phyloP scores from a whole-genome alignment of 495 filamentous ascomycete genomes.

The Aspergillus heteromorphus region DNA sequence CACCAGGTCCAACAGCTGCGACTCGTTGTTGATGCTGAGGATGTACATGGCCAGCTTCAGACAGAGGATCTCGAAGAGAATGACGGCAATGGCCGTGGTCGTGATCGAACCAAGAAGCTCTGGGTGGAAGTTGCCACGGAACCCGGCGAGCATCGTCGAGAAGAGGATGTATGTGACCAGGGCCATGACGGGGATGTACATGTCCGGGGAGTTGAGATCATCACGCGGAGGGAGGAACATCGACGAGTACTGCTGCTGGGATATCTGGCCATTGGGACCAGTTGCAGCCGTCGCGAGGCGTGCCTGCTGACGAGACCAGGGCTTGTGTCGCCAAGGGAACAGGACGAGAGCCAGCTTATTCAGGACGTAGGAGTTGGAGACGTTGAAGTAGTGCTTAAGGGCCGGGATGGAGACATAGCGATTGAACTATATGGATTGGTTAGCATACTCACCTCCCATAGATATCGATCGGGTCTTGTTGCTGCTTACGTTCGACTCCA shows the following conservation, averaged over 20 bases:
- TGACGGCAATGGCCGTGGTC: slow-evolving; percentile 72
- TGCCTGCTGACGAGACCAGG: slow-evolving; percentile 77
- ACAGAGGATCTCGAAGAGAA: slow-evolving; percentile 79
- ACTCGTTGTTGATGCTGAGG: slow-evolving; percentile 81
- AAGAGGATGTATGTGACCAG: slow-evolving; percentile 96
- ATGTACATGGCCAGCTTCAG: slow-evolving; percentile 92
- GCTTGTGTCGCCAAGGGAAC: slow-evolving; percentile 95
- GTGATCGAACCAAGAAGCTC: slow-evolving; percentile 87
- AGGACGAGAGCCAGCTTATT: slow-evolving; percentile 83
- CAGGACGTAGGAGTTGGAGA: slow-evolving; percentile 86
- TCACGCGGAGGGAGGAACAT: slow-evolving; percentile 94
- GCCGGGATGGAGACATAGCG: slow-evolving; percentile 87
- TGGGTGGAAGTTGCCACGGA: slow-evolving; percentile 89
- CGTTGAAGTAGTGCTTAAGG: slow-evolving; percentile 97
- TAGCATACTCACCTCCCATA: slow-evolving; percentile 6
- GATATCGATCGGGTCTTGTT: background rate
- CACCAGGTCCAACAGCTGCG: slow-evolving; percentile 83
- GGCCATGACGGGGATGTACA: slow-evolving; percentile 91
- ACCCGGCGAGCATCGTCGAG: slow-evolving; percentile 79
- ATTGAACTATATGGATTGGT: slow-evolving; percentile 58
- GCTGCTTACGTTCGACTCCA: slow-evolving; percentile 77
- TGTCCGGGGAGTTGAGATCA: slow-evolving; percentile 95
- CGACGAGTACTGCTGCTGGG: slow-evolving; percentile 57
- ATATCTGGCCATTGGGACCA: slow-evolving; percentile 56
- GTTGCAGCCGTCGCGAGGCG: slow-evolving; percentile 47